Evolutionary conservation across 2,329 filamentous ascomycete genomes (phyloP).

Genomic region (Ophiostoma piceae): DNA sequence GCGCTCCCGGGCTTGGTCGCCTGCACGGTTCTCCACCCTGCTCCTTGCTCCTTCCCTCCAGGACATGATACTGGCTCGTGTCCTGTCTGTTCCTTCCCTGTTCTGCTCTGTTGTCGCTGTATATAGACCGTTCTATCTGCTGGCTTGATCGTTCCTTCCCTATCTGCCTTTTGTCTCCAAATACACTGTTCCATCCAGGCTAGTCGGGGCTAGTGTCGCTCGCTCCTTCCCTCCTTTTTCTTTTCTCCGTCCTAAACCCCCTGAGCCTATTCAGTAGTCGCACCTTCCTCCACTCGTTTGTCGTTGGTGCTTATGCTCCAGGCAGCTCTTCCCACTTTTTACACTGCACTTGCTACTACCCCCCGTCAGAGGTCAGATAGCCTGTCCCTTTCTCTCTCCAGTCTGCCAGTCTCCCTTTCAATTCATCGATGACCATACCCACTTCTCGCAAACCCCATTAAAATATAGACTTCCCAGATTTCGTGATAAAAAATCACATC

Average conservation of each 20-base stretch:
- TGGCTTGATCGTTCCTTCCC: slow-evolving; percentile 10
- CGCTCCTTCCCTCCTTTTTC: neutral
- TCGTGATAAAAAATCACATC: slow-evolving; percentile 20
- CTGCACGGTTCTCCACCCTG: neutral
- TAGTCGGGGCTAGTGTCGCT: slow-evolving; percentile 11
- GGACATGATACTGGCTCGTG: too few relatives aligned
- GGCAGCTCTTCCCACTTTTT: slow-evolving; percentile 11
- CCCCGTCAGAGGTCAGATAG: neutral
- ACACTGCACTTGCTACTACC: neutral
- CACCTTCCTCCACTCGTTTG: slow-evolving; percentile 17
- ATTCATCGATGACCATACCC: slow-evolving; percentile 13
- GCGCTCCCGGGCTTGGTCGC: slow-evolving; percentile 8
- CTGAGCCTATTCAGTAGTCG: neutral
- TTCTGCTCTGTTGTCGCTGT: neutral
- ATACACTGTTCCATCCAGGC: neutral
- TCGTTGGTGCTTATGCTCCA: neutral
- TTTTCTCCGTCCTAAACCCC: slow-evolving; percentile 11
- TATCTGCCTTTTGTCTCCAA: neutral
- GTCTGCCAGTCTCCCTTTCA: slow-evolving; percentile 4
- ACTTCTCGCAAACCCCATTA: slow-evolving; percentile 25
- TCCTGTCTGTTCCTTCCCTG: neutral
- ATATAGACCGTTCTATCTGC: too few relatives aligned
- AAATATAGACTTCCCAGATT: slow-evolving; percentile 26
- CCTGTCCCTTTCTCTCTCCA: neutral
- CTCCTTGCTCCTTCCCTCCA: neutral